Base-by-base conservation (phyloP, 768 basidiomycete species). In the Termitomyces sp. region DNA sequence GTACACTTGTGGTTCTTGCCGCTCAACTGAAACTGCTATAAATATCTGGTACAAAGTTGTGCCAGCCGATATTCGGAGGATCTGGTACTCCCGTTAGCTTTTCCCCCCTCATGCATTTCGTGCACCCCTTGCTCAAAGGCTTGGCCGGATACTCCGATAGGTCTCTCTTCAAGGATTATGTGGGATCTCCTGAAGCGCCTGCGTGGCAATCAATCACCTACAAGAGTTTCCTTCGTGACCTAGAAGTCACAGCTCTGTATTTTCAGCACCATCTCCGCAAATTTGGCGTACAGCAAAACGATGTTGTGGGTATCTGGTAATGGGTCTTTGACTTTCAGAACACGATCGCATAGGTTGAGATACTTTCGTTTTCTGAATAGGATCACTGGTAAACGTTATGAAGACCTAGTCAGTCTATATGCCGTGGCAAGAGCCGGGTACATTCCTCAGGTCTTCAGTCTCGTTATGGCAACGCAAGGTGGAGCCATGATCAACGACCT, bases 81-180 rank as follows among this genome's bases (percentile, higher is more conserved):
- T 37, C 35, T 16, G 14, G 14, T 16, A 14, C 14, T 37, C 35
- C 5, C 35, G 14, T 19, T n/a, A n/a, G n/a, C n/a, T n/a, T n/a
- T n/a, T n/a, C n/a, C n/a, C n/a, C n/a, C n/a, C n/a, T 40, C 43
- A 56, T 61, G 56, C 56, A 54, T 58, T 61, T 57, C n/a, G 37
- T 57, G 55, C 46, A 25, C 17, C 16, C 23, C 34, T 35, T 57
- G 32, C 34, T 57, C 35, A 49, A 52, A 14, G 40, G 34, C 45
- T 59, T 59, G 53, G 47, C 23, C 9, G 19, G 38, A 0, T 21
- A 54, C 50, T 31, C 58, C 32, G 34, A 59, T 3, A 23, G 46
- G 7, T 11, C 58, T 12, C 46, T 59, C 16, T 59, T 54, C 25
- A 59, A 59, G 32, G 45, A 54, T 41, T 59, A 54, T 6, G 40